These are phyloP conservation scores for Didymosphaeria variabile DNA, from an alignment of 2,329 filamentous ascomycete species.

Conservation along the genomic window DNA sequence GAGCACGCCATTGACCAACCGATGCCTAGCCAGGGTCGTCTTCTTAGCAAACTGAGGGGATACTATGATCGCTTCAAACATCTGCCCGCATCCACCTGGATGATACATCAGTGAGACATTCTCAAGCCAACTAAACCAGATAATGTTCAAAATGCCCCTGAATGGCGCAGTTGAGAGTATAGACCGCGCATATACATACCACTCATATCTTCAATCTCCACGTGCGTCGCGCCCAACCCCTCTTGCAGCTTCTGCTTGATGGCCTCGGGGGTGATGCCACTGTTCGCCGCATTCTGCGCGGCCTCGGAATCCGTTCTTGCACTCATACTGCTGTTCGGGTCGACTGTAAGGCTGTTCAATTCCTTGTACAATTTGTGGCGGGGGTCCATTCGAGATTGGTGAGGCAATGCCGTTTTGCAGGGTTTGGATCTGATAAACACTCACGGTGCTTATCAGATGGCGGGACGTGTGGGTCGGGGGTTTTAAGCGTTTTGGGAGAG, in stretches of 20 bases:
- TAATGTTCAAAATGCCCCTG: background rate
- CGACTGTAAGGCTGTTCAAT: slow-evolving; percentile 37
- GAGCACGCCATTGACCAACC: slow-evolving; percentile 82
- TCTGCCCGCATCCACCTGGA: slow-evolving; percentile 74
- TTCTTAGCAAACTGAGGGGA: slow-evolving; percentile 61
- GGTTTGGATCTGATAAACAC: slow-evolving; percentile 46
- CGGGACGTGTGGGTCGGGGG: slow-evolving; percentile 16
- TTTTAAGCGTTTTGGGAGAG: slow-evolving; percentile 11
- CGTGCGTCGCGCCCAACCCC: slow-evolving; percentile 77
- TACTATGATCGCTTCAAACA: slow-evolving; percentile 75
- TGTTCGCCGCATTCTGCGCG: slow-evolving; percentile 63
- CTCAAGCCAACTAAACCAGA: background rate
- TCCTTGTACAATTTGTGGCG: slow-evolving; percentile 46
- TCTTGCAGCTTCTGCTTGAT: slow-evolving; percentile 74
- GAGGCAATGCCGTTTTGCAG: slow-evolving; percentile 25
- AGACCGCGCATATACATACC: slow-evolving; percentile 64
- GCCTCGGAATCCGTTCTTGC: slow-evolving; percentile 55
- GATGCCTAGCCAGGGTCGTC: slow-evolving; percentile 81
- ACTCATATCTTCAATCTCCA: slow-evolving; percentile 91
- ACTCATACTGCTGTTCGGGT: slow-evolving; percentile 49
- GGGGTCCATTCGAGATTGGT: slow-evolving; percentile 38
- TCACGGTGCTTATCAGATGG: slow-evolving; percentile 27
- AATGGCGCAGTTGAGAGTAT: background rate
- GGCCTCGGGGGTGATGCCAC: slow-evolving; percentile 74
- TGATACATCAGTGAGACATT: slow-evolving; percentile 23